Conservation (phyloP, 1,284 basidiomycete species). For the Xanthoconium separans region DNA sequence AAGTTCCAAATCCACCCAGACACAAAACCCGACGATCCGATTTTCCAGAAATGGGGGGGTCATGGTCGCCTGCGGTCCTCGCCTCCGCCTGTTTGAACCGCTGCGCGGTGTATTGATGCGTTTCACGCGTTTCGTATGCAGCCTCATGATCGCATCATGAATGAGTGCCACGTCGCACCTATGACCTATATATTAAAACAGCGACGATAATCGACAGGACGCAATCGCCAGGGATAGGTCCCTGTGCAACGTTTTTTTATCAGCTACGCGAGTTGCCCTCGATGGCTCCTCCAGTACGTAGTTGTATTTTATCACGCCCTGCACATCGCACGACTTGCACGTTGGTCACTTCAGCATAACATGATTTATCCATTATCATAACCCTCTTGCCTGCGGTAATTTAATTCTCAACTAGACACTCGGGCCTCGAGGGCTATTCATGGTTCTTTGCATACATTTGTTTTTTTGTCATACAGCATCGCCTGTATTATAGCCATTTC, state of each 20-base stretch:
- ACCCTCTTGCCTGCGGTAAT: conserved; percentile 15
- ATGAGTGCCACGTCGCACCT: conserved; percentile 3
- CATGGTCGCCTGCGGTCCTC: conserved; percentile 12
- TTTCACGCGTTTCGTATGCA: conserved; percentile 1
- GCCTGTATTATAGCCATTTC: too few species aligned
- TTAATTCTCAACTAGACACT: conserved; percentile 18
- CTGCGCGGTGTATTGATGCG: not conserved
- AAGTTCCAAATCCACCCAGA: conserved; percentile 86
- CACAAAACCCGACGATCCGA: conserved; percentile 55
- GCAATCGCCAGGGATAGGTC: conserved; percentile 7
- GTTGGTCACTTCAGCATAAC: not conserved
- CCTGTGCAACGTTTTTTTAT: conserved; percentile 8
- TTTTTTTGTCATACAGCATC: not conserved
- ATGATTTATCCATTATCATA: conserved; percentile 30
- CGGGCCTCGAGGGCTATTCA: not conserved
- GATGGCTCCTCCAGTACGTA: conserved; percentile 1
- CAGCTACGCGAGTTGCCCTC: not conserved
- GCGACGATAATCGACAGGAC: conserved; percentile 8
- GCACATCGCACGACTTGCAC: not conserved
- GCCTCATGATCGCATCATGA: conserved; percentile 4
- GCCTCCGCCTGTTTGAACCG: conserved; percentile 19
- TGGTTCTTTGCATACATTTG: not conserved
- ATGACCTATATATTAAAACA: conserved; percentile 12
- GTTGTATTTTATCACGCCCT: not conserved
- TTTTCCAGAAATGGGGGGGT: conserved; percentile 41